Evolutionary conservation across 148 eudicot genomes (phyloP), one percentile per base, ranked within the genome.

Genomic region (Hydrangea macrophylla): DNA sequence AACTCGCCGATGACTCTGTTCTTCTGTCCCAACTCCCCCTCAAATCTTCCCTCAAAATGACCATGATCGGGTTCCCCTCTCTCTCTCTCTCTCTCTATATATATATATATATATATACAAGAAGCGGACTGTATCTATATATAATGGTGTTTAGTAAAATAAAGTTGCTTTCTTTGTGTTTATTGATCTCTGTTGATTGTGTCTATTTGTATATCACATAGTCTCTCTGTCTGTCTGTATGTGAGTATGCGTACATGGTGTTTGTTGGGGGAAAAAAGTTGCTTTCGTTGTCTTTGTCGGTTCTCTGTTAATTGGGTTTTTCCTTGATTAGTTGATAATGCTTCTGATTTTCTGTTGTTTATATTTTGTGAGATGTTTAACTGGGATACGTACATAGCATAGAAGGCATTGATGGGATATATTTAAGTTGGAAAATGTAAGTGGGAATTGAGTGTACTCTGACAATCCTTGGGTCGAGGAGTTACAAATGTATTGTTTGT

Each of bases 21-120:
- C 79, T 90, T 45, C 85, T 90, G 56, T 88, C 98, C 39, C 84
- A 67, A 1, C 77, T 93, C 13, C 81, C 98, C 33, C 84, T 93
- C 78, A 93, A 90, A 75, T 60, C 97, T 20, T 88, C 98, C 33
- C 78, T 88, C 75, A 93, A 93, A 71, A 90, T 93, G 89, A 93
- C 92, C 69, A 93, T 93, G 97, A 88, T 93, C 23, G 98, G 97
- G 98, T 93, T 40, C 22, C 61, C 20, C 5, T 7, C 55, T 15
- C 17, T n/a, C 24, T 7, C 39, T 60, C 25, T 45, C 36, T 31
- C 12, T n/a, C 62, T 36, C 1, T 37, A 28, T 17, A 5, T 61
- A 15, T 13, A 27, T 58, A 12, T 22, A 17, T 27, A 27, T n/a
- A 9, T 25, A 23, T 53, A 18, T n/a, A n/a, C n/a, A n/a, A n/a